phyloP scores from a whole-genome alignment of 805 yeast genomes.

The Candida nemodendra region DNA sequence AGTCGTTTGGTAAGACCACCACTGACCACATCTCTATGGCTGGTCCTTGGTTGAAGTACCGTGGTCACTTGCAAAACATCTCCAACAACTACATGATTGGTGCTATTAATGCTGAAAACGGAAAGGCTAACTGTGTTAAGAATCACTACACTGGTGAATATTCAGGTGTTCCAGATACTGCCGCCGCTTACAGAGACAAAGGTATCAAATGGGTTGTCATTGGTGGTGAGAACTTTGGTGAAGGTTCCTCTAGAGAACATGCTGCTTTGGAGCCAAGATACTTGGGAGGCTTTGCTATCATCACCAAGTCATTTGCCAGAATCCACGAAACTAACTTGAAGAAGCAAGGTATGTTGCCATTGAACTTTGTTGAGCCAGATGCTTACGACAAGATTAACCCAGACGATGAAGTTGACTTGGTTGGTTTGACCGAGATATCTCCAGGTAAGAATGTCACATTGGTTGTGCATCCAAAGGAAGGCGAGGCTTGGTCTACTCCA shows the following conservation, averaged over 20 bases:
- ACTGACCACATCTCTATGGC: constrained; percentile 99
- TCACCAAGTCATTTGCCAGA: constrained; percentile 97
- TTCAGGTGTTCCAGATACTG: constrained; percentile 96
- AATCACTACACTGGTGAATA: constrained; percentile 89
- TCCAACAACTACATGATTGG: constrained; percentile 99
- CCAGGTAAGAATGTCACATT: constrained; percentile 89
- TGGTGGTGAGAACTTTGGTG: constrained; percentile 99
- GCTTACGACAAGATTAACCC: constrained; percentile 94
- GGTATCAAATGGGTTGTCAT: constrained; percentile 95
- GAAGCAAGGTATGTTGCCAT: constrained; percentile 98
- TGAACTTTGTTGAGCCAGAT: constrained; percentile 84
- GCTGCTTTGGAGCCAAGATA: constrained; percentile 99
- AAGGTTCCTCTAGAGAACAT: constrained; percentile 99
- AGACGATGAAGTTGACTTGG: constrained; percentile 82
- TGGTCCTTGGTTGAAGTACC: constrained; percentile 99
- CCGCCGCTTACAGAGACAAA: constrained; percentile 88
- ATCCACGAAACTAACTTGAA: constrained; percentile 99
- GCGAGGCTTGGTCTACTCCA: constrained; percentile 83
- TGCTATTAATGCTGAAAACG: constrained; percentile 95
- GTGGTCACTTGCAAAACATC: constrained; percentile 98
- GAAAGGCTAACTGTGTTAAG: constrained; percentile 87
- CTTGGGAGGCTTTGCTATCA: constrained; percentile 97
- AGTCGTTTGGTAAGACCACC: constrained; percentile 96
- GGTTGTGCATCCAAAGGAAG: constrained; percentile 71
- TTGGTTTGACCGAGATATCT: constrained; percentile 80